Base-by-base conservation (phyloP, 768 basidiomycete genomes). In the Tephrocybe sp. region DNA sequence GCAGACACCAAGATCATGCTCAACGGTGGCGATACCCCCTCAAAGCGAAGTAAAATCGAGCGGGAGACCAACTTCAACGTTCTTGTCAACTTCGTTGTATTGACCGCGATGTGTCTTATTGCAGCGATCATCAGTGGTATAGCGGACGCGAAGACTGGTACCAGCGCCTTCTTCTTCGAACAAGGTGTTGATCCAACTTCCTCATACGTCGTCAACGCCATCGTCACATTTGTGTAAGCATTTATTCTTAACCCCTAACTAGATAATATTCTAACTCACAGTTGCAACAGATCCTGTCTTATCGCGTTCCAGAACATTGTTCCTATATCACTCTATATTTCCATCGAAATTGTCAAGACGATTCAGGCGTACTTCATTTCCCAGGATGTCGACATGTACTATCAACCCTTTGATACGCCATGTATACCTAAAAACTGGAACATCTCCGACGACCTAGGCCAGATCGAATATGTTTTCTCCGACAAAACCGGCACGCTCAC, bases 1-100 rank as follows among this genome's bases (percentile, higher is more conserved):
- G 80, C 83, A 1, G 95, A 98, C 69, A 89, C 91, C 32, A 92
- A 91, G 77, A 93, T 93, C 59, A 89, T 92, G 82, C 70, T 92
- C 51, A 95, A 95, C 56, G 90, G 91, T 27, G 94, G 95, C 16
- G 87, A 86, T 12, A 98, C 93, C 1, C 94, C 95, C 1, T 92
- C 89, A n/a, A 98, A 98, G 63, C 87, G 92, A 51, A 91, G 87
- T 61, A 98, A 95, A 77, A 98, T 98, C 63, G 94, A 98, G 73
- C 89, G 84, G 71, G 96, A 98, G 75, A 98, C 96, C 8, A 98
- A 96, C 68, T 96, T 94, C 76, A 98, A 98, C 62, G 96, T 98
- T 56, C 72, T 95, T 43, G 89, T 97, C 72, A 98, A 98, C 68
- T 98, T 98, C 63, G 69, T 78, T 35, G 68, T 97, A 52, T 74